These are phyloP conservation scores for Rhododendron molle DNA, from an alignment of 148 eudicot species.

Conservation along the genomic window DNA sequence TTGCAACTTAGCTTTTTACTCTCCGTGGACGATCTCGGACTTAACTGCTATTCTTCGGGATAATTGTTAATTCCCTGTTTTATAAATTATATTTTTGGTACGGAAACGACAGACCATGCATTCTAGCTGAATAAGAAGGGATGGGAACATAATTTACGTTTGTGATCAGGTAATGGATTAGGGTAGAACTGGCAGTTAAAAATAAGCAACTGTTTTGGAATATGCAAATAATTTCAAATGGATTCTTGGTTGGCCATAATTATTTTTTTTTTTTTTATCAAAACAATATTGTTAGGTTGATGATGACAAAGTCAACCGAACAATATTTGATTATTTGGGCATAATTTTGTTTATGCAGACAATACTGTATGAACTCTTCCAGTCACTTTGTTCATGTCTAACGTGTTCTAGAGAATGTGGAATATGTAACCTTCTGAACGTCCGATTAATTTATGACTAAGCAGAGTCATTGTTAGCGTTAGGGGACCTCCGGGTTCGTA, in stretches of 20 bases:
- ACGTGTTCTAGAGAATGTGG: not conserved
- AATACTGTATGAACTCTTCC: not conserved
- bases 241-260: not conserved
- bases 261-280: too few relatives aligned
- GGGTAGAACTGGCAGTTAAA: not conserved
- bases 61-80: too few relatives aligned
- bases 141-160: not conserved
- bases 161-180: not conserved
- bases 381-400: not conserved
- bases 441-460: not conserved
- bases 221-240: not conserved
- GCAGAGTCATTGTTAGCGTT: not conserved
- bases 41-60: too few relatives aligned
- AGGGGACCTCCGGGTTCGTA: not conserved
- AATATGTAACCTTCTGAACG: not conserved
- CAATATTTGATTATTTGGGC: too few relatives aligned
- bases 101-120: too few relatives aligned
- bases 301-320: too few relatives aligned
- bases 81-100: too few relatives aligned
- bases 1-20: too few relatives aligned
- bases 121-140: not conserved
- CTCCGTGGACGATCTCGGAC: too few relatives aligned
- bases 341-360: too few relatives aligned
- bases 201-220: too few relatives aligned
- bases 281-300: too few relatives aligned